Evolutionary conservation across 2,329 filamentous ascomycete genomes (phyloP), one percentile per base, ranked within the genome.

Genomic region (Diaporthe citrichinensis): DNA sequence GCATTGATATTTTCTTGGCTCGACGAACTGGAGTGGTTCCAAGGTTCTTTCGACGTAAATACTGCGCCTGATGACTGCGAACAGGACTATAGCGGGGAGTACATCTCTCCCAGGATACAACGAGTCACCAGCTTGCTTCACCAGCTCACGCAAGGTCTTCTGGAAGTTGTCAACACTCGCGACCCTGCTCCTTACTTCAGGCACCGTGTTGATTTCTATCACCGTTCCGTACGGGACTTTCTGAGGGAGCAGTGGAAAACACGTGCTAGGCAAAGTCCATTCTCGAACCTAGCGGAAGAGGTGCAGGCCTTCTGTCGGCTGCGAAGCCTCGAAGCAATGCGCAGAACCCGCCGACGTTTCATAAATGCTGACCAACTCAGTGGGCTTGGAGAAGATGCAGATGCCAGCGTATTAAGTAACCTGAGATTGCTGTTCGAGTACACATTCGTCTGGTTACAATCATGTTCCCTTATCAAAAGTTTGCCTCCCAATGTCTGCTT

Each of bases 131-230:
- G 49, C 25, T n/a, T 71, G 39, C 53, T 71, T 25, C 68, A 71
- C 1, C 68, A 59, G n/a, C 53, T 71, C 23, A 71, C 68, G 1
- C 68, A 59, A 49, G 68, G 68, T 2, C 68, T 71, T 9, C 53
- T 71, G 0, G 68, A 71, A 36, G 68, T 71, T 0, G 53, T 71
- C 28, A n/a, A 71, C 39, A 71, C 39, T 8, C 39, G 31, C 17
- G 31, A 59, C 10, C 68, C 39, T 36, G 68, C 36, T 31, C 39
- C 15, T n/a, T 71, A 71, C 31, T 71, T 59, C 41, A 17, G 53
- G 15, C 10, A 71, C 5, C 39, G 53, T n/a, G 23, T 71, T 36
- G 53, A 57, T 7, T 44, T 71, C n/a, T 71, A 49, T 20, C 68
- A 71, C 3, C 68, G 68, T 6, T 71, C 68, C 1, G 53, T 71